These are phyloP conservation scores for Colletotrichum camelliae DNA, from an alignment of 2,329 filamentous ascomycete genomes.

Conservation along the genomic window DNA sequence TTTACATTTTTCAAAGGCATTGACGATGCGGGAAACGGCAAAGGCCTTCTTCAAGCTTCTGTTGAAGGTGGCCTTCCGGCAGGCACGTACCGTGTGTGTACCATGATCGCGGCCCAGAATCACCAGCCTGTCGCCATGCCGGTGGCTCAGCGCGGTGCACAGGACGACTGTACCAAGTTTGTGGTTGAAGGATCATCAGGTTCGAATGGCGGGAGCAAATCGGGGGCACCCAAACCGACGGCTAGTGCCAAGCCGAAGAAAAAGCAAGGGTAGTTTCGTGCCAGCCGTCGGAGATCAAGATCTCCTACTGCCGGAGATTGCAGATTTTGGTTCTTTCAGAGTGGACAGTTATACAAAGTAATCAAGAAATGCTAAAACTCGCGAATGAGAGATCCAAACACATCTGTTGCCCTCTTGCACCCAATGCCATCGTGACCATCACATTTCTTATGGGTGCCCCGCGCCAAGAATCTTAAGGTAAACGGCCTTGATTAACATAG, in stretches of 20 bases:
- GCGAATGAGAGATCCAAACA: not conserved
- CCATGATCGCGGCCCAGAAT: constrained; percentile 54
- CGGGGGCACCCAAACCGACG: not conserved
- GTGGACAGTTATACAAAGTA: not conserved
- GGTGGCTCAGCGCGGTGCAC: constrained; percentile 56
- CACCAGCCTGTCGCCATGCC: constrained; percentile 66
- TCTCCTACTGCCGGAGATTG: not conserved
- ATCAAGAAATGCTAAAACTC: not conserved
- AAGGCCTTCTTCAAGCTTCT: constrained; percentile 48
- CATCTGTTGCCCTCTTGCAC: not conserved
- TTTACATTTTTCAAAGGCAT: constrained; percentile 66
- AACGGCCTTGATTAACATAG: too few species aligned
- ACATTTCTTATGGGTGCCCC: too few species aligned
- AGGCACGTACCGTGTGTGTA: constrained; percentile 57
- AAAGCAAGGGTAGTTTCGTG: not conserved
- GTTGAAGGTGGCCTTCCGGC: constrained; percentile 51
- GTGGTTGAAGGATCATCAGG: constrained; percentile 34
- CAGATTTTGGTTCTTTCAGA: not conserved
- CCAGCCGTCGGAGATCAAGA: not conserved
- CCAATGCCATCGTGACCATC: too few species aligned
- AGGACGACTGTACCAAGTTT: constrained; percentile 59
- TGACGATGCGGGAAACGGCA: constrained; percentile 53
- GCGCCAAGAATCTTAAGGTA: too few species aligned
- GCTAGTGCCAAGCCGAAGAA: not conserved
- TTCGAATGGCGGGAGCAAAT: not conserved